Base-by-base conservation (phyloP, 208 protist species). In the Trypanosoma lewisi region DNA sequence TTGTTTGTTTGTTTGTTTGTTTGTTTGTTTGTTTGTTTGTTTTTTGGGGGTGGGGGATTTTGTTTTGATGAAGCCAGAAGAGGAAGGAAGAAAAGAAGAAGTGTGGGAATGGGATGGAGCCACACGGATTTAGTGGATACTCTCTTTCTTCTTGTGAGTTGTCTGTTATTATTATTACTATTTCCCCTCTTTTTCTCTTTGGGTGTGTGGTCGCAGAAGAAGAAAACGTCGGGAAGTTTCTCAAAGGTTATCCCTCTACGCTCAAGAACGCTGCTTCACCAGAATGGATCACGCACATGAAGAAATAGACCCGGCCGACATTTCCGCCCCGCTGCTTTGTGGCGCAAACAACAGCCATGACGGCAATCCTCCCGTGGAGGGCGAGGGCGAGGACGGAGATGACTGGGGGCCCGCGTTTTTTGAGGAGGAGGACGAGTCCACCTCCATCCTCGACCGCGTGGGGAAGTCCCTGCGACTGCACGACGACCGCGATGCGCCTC, bases 321-420 rank as follows among this genome's bases (percentile, higher is more conserved):
- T 41, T 44, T 36, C 47, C 42, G 42, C 42, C 42, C 3, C 42
- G 42, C n/a, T 47, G 16, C 9, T 23, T 11, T 28, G 7, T 2
- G 55, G 47, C 31, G 60, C 2, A 2, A 49, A 50, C n/a, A 44
- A 65, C 11, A 25, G n/a, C 36, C 7, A 41, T 8, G 56, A 36
- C 23, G 42, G 23, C 8, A 39, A 9, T 49, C 21, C n/a, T 36
- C 51, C 36, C 28, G 45, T 2, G 53, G 64, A 52, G 31, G 50
- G 21, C 7, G 66, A 75, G 21, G 57, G 51, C 4, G 69, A 67
- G 4, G 76, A n/a, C 25, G 77, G 75, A 4, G 79, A 87, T 14
- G 77, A 63, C 37, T 81, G 59, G 33, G 83, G 75, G 11, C 89
- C 82, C 5, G 79, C 83, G 19, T 91, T 87, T 56, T 95, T 95